Evolutionary conservation across 2,329 filamentous ascomycete genomes (phyloP).

Genomic region (Sclerotinia minor): DNA sequence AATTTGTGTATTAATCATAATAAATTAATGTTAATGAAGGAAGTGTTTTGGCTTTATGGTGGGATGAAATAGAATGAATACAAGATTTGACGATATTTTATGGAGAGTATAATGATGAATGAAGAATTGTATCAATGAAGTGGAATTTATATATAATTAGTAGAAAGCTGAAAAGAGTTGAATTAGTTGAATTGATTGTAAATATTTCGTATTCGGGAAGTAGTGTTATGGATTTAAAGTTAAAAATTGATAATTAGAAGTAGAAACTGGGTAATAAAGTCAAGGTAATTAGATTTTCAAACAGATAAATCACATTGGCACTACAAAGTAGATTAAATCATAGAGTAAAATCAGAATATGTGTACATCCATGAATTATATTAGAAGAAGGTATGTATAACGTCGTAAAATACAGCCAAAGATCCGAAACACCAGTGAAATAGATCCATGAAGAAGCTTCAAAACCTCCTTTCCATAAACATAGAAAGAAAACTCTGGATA

Average conservation of each 20-base stretch:
- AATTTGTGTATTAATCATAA: no score
- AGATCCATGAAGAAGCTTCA: constrained; percentile 4
- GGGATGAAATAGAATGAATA: background rate
- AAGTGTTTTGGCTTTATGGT: background rate
- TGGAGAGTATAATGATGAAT: background rate
- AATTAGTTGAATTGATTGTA: no score
- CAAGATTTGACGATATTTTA: background rate
- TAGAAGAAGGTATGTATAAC: constrained; percentile 7
- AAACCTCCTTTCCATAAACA: background rate
- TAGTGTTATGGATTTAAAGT: background rate
- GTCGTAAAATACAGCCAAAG: background rate
- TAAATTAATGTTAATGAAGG: no score
- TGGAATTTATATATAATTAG: background rate
- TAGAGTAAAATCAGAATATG: background rate
- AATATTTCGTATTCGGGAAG: background rate
- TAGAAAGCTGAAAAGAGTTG: background rate
- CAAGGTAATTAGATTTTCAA: background rate
- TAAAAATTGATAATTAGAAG: background rate
- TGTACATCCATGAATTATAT: background rate
- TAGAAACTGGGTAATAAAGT: background rate
- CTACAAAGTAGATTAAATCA: background rate
- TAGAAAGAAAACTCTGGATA: background rate
- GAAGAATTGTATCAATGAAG: background rate
- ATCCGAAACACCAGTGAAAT: constrained; percentile 13
- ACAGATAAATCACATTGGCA: background rate